Conservation (phyloP, 768 basidiomycete genomes). For the Auricularia auricula-judae region DNA sequence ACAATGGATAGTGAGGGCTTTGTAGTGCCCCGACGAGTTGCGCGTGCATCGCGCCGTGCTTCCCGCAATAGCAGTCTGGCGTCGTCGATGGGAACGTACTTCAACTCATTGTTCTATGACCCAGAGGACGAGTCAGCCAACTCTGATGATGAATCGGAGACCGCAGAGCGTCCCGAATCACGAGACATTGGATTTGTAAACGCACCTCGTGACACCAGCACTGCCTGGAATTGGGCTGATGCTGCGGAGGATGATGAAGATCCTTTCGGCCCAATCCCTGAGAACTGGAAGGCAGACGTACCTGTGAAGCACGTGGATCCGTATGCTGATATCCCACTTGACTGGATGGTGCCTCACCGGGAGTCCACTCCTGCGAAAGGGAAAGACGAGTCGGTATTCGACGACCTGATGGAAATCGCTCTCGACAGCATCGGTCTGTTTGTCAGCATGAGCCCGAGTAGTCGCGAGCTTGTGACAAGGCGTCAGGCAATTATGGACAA, state of each 20-base stretch:
- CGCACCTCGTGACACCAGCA: neutral
- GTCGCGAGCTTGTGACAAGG: neutral
- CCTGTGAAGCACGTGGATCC: neutral
- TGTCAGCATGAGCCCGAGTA: neutral
- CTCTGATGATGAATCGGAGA: neutral
- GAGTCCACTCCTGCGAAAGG: neutral
- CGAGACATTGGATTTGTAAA: too few species aligned
- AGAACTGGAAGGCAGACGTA: neutral
- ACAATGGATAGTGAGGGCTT: neutral
- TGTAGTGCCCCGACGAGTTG: neutral
- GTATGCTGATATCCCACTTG: neutral
- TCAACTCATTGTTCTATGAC: neutral
- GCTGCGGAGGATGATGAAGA: neutral
- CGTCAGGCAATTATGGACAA: neutral
- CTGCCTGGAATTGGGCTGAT: neutral
- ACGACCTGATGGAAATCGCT: neutral
- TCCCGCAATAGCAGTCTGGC: neutral
- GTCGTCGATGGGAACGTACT: neutral
- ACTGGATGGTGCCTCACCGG: neutral
- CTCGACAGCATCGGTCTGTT: too few species aligned
- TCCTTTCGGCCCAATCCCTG: neutral
- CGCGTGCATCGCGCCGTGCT: neutral
- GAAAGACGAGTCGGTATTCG: neutral
- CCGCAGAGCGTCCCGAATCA: too few species aligned
- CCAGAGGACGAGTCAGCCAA: neutral